These are phyloP conservation scores for Quercus aquifolioides DNA, from an alignment of 306 rosid species.

Conservation along the genomic window DNA sequence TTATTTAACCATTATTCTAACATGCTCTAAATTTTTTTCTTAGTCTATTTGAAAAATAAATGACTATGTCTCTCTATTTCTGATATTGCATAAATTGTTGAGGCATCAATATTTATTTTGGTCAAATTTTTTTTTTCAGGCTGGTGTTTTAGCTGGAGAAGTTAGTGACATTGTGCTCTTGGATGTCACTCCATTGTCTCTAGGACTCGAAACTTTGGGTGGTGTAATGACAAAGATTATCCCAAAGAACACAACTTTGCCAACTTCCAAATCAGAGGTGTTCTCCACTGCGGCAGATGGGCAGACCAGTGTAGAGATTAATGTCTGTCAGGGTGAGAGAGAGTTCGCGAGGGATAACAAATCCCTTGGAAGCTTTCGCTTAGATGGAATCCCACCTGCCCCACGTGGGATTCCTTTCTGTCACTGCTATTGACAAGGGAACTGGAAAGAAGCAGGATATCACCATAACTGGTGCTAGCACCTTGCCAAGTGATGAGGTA, in stretches of 20 bases:
- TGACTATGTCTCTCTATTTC: too few relatives aligned
- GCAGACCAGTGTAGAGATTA: constrained; percentile 93
- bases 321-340: constrained; percentile 90
- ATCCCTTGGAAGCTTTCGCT: constrained; percentile 93
- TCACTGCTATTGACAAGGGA: constrained; percentile 85
- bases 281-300: constrained; percentile 96
- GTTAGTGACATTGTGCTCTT: constrained; percentile 85
- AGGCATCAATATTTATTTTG: too few relatives aligned
- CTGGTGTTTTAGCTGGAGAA: constrained; percentile 51
- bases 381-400: constrained; percentile 94
- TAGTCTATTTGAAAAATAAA: too few relatives aligned
- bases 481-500: constrained; percentile 92
- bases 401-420: constrained; percentile 90
- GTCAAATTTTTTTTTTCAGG: too few relatives aligned
- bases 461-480: constrained; percentile 95
- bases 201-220: constrained; percentile 85
- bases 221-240: constrained; percentile 97
- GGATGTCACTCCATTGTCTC: constrained; percentile 79
- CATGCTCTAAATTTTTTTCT: constrained; percentile 23
- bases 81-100: too few relatives aligned
- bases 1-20: too few relatives aligned
- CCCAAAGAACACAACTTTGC: constrained; percentile 90
- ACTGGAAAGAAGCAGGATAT: constrained; percentile 93
- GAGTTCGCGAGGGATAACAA: constrained; percentile 94
- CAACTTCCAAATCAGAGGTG: constrained; percentile 94